phyloP scores from a whole-genome alignment of 2,329 filamentous ascomycete species.

The Penicillium sp. region DNA sequence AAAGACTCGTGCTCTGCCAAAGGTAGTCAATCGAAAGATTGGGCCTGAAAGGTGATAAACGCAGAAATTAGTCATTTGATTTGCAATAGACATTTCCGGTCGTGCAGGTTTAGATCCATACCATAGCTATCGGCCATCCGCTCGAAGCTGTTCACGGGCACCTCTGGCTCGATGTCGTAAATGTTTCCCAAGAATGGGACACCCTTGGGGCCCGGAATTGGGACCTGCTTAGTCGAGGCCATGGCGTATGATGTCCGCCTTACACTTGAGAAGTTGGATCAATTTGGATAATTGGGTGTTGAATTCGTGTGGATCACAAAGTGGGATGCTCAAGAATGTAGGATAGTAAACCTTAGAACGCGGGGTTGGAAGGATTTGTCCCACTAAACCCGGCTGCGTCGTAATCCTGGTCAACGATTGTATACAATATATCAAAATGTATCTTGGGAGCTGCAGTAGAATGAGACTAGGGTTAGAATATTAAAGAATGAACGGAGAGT shows the following conservation, averaged over 20 bases:
- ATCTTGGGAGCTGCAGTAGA: background rate
- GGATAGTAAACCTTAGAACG: background rate
- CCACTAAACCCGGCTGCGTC: background rate
- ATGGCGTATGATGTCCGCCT: slow-evolving; percentile 8
- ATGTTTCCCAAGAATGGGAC: slow-evolving; percentile 67
- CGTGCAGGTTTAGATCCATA: slow-evolving; percentile 33
- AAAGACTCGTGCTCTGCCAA: slow-evolving; percentile 49
- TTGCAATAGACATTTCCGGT: background rate
- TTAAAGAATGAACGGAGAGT: no score
- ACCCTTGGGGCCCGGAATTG: slow-evolving; percentile 64
- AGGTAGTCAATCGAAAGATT: slow-evolving; percentile 59
- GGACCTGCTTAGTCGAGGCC: slow-evolving; percentile 21
- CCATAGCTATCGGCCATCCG: slow-evolving; percentile 66
- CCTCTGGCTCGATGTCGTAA: slow-evolving; percentile 60
- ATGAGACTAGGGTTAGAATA: background rate
- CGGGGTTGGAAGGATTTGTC: background rate
- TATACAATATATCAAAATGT: background rate
- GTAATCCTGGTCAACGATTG: background rate
- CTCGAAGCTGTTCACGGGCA: slow-evolving; percentile 56
- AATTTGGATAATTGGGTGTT: background rate
- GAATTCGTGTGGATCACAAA: background rate
- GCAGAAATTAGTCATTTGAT: background rate
- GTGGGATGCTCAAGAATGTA: background rate
- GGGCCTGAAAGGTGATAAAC: slow-evolving; percentile 44
- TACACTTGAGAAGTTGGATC: background rate